phyloP scores from a whole-genome alignment of 2,329 filamentous ascomycete genomes.

The Neonectria neomacrospora region DNA sequence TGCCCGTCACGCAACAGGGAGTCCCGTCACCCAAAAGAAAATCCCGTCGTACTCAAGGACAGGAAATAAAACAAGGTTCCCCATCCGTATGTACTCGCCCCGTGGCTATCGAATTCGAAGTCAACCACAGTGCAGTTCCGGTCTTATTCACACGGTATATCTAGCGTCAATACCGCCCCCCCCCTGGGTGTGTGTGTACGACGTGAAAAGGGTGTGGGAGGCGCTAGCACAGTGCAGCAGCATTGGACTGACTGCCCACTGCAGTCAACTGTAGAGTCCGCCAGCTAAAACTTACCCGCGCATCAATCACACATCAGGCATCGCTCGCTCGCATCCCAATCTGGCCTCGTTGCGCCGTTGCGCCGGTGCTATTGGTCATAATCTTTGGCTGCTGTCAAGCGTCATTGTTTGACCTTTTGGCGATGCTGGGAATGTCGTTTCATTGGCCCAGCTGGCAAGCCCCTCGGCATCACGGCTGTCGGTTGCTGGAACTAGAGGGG shows the following conservation, averaged over 20 bases:
- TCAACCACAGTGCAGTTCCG: conserved; percentile 17
- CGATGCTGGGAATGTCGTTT: neutral
- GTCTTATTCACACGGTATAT: conserved; percentile 3
- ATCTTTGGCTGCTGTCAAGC: neutral
- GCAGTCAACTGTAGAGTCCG: neutral
- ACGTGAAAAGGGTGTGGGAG: conserved; percentile 13
- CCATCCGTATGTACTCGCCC: too few relatives aligned
- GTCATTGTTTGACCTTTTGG: conserved; percentile 17
- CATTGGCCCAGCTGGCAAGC: conserved; percentile 23
- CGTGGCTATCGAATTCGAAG: conserved; percentile 9
- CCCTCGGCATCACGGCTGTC: conserved; percentile 12
- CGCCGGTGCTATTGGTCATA: neutral
- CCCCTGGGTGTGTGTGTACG: conserved; percentile 6
- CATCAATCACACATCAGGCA: neutral
- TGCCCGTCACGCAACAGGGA: conserved; percentile 8
- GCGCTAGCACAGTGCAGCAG: neutral
- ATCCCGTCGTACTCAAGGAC: conserved; percentile 3
- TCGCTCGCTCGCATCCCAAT: neutral
- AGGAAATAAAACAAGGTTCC: neutral
- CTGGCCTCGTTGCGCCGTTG: neutral
- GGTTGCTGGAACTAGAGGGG: conserved; percentile 6
- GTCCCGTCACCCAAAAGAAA: conserved; percentile 8
- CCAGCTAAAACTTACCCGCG: neutral
- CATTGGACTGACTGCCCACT: neutral
- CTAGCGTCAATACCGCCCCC: conserved; percentile 9